These are phyloP conservation scores for Spiraea crenata DNA, from an alignment of 331 rosid species.

Conservation along the genomic window DNA sequence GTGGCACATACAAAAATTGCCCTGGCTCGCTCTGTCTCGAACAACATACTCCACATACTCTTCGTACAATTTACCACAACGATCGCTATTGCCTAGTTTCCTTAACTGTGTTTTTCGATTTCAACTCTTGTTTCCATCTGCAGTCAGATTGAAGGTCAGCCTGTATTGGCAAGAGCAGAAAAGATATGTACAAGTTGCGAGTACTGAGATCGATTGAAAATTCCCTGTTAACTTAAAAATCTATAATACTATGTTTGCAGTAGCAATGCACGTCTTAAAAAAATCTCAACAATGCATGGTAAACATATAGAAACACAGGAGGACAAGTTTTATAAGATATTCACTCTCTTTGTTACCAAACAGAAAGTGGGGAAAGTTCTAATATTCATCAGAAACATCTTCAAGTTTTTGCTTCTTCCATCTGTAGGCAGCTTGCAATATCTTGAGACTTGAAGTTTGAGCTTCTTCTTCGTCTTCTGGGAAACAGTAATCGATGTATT, in stretches of 20 bases:
- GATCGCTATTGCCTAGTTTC: background rate
- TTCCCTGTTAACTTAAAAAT: too few species aligned
- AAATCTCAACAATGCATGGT: too few species aligned
- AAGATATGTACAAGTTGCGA: constrained; percentile 25
- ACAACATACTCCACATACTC: constrained; percentile 79
- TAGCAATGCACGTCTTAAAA: too few species aligned
- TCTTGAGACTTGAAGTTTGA: constrained; percentile 78
- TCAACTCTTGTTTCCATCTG: constrained; percentile 1
- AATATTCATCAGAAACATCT: constrained; percentile 38
- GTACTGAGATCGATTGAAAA: constrained; percentile 14
- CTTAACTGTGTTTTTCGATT: background rate
- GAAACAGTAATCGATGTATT: constrained; percentile 71
- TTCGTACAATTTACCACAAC: constrained; percentile 73
- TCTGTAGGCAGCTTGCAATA: constrained; percentile 89
- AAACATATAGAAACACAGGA: too few species aligned
- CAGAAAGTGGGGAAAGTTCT: background rate
- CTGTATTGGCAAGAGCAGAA: background rate
- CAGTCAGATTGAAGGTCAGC: background rate
- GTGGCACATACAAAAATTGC: constrained; percentile 87
- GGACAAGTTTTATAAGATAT: too few species aligned
- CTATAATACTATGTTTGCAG: too few species aligned
- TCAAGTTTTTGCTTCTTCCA: constrained; percentile 77
- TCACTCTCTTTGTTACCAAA: too few species aligned
- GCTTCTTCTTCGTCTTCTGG: constrained; percentile 54
- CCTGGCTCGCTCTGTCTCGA: constrained; percentile 90